Evolutionary conservation across 2,329 filamentous ascomycete genomes (phyloP).

Genomic region (Exophiala sp.): DNA sequence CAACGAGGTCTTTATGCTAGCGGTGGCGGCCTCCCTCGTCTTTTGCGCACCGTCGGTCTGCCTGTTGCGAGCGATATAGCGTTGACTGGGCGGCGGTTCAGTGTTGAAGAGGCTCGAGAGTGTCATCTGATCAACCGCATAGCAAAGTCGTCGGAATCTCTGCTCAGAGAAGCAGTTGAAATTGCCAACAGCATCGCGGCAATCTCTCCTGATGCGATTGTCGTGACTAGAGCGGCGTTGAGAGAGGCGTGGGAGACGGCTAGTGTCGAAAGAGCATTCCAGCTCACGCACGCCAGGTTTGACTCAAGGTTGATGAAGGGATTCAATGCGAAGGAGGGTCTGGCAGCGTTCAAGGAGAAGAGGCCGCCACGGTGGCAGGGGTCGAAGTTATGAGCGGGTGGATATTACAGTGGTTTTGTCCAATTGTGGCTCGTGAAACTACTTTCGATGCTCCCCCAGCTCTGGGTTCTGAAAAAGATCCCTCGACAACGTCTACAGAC

Average conservation of each 20-base stretch:
- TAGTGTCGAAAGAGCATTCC: constrained; percentile 61
- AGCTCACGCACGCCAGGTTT: constrained; percentile 31
- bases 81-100: constrained; percentile 59
- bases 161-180: constrained; percentile 6
- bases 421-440: too few species aligned
- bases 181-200: constrained; percentile 59
- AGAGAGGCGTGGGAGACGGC: constrained; percentile 68
- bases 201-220: constrained; percentile 70
- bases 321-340: constrained; percentile 71
- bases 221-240: constrained; percentile 67
- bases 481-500: too few species aligned
- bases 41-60: constrained; percentile 61
- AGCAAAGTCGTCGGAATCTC: constrained; percentile 23
- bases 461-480: too few species aligned
- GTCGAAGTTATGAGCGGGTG: constrained; percentile 38
- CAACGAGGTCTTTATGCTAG: constrained; percentile 66
- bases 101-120: constrained; percentile 54
- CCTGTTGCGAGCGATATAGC: constrained; percentile 70
- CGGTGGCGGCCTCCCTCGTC: constrained; percentile 66
- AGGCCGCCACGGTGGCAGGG: constrained; percentile 63
- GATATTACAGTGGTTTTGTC: too few species aligned
- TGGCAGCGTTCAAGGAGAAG: constrained; percentile 73
- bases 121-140: constrained; percentile 62
- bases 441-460: too few species aligned
- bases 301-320: constrained; percentile 1